Base-by-base conservation (phyloP, 352 stramenopile species). In the Phytophthora pseudosyringae region DNA sequence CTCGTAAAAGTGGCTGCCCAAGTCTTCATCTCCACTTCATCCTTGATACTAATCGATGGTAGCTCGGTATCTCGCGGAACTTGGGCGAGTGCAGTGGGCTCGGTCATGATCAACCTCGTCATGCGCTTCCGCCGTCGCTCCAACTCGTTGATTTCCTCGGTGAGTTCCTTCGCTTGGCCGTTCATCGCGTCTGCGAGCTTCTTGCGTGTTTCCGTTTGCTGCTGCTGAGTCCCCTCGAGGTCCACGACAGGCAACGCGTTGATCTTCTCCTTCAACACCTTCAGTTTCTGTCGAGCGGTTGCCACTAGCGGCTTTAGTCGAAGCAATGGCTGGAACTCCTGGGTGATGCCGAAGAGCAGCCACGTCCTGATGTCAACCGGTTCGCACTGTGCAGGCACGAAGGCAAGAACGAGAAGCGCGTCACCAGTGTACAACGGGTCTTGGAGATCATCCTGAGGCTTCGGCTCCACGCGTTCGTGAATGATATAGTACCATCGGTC, bases 401-500 rank as follows among this genome's bases (percentile, higher is more conserved):
- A 69, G 0, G 81, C 71, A 41, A 92, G 71, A 13, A 90, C 72
- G 33, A 90, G 55, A 1, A 87, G 57, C 3, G 81, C 81, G 0
- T 59, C 53, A 5, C 81, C 83, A 16, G 75, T 62, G 72, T 90
- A 90, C 28, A 89, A 68, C 4, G 76, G 63, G 38, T 92, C 81
- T 35, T 74, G 55, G 9, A 87, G 67, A 59, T 90, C 83, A 52
- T 92, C 83, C 31, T 82, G 75, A 2, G 73, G 83, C 28, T 64
- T 62, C 3, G 81, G 83, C 54, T 90, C 77, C 18, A 89, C 46
- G 1, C 80, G 78, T 45, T 89, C 75, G 45, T 89, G 79, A 39
- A 92, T 86, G 50, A 89, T 67, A 53, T 90, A 92, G 73, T 78
- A 92, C 81, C 83, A 92, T 46, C 83, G 81, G 48, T 89, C 81